Evolutionary conservation across 2,329 filamentous ascomycete genomes (phyloP).

Genomic region (Apiospora rasikravindrae): DNA sequence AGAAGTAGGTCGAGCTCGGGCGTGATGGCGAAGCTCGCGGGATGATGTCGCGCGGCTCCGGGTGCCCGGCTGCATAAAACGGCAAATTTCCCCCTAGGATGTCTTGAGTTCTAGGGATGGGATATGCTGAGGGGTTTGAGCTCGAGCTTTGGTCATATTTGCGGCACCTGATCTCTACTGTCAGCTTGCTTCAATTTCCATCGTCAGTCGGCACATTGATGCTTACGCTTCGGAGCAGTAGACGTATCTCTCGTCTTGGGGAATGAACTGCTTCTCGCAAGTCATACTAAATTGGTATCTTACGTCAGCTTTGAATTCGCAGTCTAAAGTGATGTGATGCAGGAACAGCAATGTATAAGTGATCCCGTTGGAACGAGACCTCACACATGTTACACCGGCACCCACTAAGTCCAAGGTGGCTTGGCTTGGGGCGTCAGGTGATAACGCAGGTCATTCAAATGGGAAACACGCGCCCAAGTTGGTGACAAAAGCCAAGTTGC

Average conservation of each 20-base stretch:
- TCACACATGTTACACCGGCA: conserved; percentile 8
- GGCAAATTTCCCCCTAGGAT: conserved; percentile 45
- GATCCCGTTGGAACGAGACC: conserved; percentile 21
- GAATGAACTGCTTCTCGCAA: conserved; percentile 70
- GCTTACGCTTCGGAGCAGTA: conserved; percentile 70
- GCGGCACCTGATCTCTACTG: conserved; percentile 52
- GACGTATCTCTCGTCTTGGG: conserved; percentile 60
- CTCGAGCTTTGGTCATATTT: conserved; percentile 54
- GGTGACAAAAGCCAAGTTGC: not conserved
- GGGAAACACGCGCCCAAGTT: not conserved
- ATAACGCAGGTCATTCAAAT: conserved; percentile 36
- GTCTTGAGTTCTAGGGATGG: conserved; percentile 38
- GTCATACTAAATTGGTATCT: conserved; percentile 56
- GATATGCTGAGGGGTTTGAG: conserved; percentile 36
- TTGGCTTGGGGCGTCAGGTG: conserved; percentile 36
- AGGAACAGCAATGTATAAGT: conserved; percentile 36
- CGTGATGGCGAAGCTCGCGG: conserved; percentile 68
- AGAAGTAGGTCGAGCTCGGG: conserved; percentile 60
- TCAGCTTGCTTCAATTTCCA: conserved; percentile 24
- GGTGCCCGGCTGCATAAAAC: conserved; percentile 50
- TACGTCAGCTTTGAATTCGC: not conserved
- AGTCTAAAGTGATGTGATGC: conserved; percentile 31
- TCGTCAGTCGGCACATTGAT: conserved; percentile 23
- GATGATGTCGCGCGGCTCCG: conserved; percentile 66
- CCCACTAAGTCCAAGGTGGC: not conserved